Conservation (phyloP, 257 asterid species). For the Lantana camara region DNA sequence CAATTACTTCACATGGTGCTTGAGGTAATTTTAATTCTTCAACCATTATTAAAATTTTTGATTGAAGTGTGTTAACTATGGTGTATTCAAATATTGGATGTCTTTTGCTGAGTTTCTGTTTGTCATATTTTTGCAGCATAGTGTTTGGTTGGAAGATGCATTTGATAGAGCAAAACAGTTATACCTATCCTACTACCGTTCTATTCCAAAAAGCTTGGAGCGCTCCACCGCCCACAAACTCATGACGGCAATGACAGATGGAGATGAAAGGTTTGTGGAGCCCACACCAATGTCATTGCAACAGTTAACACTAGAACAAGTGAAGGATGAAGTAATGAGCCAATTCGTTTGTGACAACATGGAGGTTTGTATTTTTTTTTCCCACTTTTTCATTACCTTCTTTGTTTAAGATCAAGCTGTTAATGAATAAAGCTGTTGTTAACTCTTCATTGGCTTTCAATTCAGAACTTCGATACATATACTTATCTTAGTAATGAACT, state of each 20-base stretch:
- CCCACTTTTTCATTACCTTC: background rate
- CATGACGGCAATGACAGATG: constrained; percentile 94
- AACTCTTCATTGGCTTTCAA: background rate
- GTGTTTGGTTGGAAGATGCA: constrained; percentile 98
- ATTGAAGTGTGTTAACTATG: constrained; percentile 18
- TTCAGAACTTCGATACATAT: constrained; percentile 14
- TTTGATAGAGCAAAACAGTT: constrained; percentile 97
- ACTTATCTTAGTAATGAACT: constrained; percentile 25
- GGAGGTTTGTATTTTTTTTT: constrained; percentile 71
- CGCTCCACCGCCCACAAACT: constrained; percentile 99
- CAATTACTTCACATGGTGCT: constrained; percentile 99
- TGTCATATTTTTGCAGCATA: constrained; percentile 69
- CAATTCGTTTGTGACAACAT: constrained; percentile 91
- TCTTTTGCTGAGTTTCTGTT: constrained; percentile 23
- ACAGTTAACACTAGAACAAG: constrained; percentile 69
- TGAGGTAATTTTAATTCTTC: constrained; percentile 59
- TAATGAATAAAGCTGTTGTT: too few relatives aligned
- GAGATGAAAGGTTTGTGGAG: constrained; percentile 98
- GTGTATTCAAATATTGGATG: background rate
- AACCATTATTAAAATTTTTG: constrained; percentile 10
- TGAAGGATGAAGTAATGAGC: constrained; percentile 93
- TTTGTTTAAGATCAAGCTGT: constrained; percentile 11
- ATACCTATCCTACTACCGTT: constrained; percentile 90
- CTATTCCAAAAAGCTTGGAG: constrained; percentile 97
- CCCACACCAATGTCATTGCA: constrained; percentile 93